Conservation (phyloP, 768 basidiomycete genomes). For the Leccinellum albellum region DNA sequence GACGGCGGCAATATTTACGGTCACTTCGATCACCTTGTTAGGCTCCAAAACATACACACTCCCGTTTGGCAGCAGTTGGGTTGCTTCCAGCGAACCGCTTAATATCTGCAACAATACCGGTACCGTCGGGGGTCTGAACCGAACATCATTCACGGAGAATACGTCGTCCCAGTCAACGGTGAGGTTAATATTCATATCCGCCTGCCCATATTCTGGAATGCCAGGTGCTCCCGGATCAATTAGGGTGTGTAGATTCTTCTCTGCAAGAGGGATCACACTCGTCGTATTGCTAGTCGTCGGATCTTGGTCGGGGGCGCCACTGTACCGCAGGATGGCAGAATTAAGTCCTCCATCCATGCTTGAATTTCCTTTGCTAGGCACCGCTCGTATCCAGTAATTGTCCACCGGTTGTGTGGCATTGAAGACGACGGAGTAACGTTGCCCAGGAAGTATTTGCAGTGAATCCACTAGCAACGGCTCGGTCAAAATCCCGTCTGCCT, state of each 20-base stretch:
- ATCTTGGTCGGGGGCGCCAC: background rate
- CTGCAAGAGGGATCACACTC: background rate
- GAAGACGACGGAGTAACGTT: background rate
- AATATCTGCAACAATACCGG: background rate
- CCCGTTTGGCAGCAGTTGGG: background rate
- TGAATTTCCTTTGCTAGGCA: background rate
- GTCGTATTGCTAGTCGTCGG: background rate
- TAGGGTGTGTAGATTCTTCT: background rate
- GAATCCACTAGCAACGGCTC: background rate
- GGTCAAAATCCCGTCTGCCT: slow-evolving; percentile 40
- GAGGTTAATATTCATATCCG: background rate
- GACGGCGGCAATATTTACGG: background rate
- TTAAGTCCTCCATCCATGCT: background rate
- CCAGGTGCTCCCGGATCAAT: background rate
- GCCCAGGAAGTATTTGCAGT: background rate
- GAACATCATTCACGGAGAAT: background rate
- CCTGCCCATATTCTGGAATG: background rate
- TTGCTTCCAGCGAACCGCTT: background rate
- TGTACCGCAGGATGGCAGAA: background rate
- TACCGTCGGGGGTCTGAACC: background rate
- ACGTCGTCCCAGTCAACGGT: too few relatives aligned
- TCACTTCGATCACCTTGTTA: background rate
- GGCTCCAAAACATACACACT: background rate
- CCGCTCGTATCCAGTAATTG: slow-evolving; percentile 56
- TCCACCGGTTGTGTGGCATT: slow-evolving; percentile 34